Evolutionary conservation across 2,329 filamentous ascomycete genomes (phyloP), one percentile per base, ranked within the genome.

Genomic region (Eutypa lata): DNA sequence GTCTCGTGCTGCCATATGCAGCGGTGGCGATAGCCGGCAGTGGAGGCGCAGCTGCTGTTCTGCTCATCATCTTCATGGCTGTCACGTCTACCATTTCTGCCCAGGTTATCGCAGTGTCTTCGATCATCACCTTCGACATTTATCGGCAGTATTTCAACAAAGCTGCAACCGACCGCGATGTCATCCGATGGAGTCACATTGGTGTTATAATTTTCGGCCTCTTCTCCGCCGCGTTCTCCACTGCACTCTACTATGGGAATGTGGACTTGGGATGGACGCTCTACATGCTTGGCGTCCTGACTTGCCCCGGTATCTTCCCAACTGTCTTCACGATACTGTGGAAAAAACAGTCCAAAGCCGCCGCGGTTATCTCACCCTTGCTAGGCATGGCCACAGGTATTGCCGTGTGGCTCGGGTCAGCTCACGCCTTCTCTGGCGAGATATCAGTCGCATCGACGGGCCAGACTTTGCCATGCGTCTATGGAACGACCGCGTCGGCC

Each of bases 21-120:
- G 89, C 92, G 0, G 89, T 95, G 4, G 90, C 89, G 0, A 72
- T 97, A 8, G 80, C 96, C 7, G 92, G 91, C 1, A 86, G 86
- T 61, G 89, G 90, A 3, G 91, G 91, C 47, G 91, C 91, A 1
- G 83, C 86, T 1, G 89, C 84, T 0, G 91, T 89, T 0, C 79
- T 95, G 1, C 74, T 96, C 11, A 84, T 96, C 58, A 81, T 95
- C 50, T 95, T 96, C 76, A 90, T 96, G 85, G 91, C 92, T 21
- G 91, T 96, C 21, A 96, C 91, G 0, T 79, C 75, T 0, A 80
- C 77, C 0, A 71, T 79, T 2, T 78, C 75, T 0, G 77, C 78
- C 0, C 77, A 81, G 44, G 73, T 81, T 1, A 80, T 81, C 47
- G 76, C 78, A 1, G 77, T 80, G 2, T 78, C 75, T 4, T 79